A percentile compares a stretch with the other conserved stretches of the same genome.
phyloP scores from a whole-genome alignment of 106 monocot species.

The Allium cepa region DNA sequence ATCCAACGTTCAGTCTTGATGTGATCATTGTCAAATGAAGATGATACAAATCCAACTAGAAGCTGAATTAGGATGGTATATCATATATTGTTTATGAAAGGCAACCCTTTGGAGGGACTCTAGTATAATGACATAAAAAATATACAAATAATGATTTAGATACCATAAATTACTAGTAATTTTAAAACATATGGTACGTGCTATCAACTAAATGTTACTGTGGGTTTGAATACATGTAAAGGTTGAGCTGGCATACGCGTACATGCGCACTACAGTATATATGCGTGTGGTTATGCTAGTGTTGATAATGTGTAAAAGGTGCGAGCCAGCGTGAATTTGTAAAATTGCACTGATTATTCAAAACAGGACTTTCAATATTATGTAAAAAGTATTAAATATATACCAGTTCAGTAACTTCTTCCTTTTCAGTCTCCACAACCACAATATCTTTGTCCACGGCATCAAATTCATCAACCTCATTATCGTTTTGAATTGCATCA shows the following conservation, averaged over 20 bases:
- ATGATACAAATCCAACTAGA: background rate
- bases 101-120: background rate
- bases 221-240: background rate
- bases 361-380: background rate
- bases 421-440: background rate
- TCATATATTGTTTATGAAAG: no score
- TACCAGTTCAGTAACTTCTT: constrained; percentile 4
- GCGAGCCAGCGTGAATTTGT: background rate
- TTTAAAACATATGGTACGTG: no score
- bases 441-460: background rate
- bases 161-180: background rate
- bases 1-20: no score
- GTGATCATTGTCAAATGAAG: background rate
- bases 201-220: background rate
- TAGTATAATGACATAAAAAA: background rate
- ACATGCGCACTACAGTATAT: no score
- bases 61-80: no score
- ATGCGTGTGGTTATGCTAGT: no score
- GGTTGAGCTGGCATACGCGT: background rate
- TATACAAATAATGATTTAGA: background rate
- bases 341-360: background rate
- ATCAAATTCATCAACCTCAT: constrained; percentile 7
- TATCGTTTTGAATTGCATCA: no score
- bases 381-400: background rate
- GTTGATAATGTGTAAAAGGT: background rate